Percentiles rank a stretch among this genome's conserved stretches.
phyloP scores from a whole-genome alignment of 2,329 filamentous ascomycete species.

The Exserohilum turcica region DNA sequence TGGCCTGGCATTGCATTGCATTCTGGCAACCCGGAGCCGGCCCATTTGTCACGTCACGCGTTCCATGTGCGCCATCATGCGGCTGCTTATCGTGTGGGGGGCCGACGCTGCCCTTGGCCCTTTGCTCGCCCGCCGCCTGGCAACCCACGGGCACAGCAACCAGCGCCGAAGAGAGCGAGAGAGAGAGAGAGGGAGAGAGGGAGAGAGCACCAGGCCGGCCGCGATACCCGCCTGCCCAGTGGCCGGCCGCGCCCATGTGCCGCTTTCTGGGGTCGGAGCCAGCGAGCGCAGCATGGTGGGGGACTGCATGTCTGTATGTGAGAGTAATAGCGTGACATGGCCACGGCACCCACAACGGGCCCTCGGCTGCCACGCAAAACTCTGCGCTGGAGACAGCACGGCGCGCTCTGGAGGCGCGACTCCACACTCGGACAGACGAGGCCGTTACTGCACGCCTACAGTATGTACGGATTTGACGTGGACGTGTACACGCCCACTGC shows the following conservation, averaged over 20 bases:
- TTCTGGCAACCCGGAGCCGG: neutral
- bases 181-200: too few relatives aligned
- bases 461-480: too few relatives aligned
- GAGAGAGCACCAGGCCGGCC: conserved; percentile 8
- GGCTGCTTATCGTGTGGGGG: conserved; percentile 21
- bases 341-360: neutral
- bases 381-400: neutral
- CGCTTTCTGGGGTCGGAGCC: conserved; percentile 8
- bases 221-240: conserved; percentile 18
- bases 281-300: neutral
- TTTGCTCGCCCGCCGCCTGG: too few relatives aligned
- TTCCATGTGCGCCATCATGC: conserved; percentile 37
- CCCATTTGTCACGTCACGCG: conserved; percentile 8
- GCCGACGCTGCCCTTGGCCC: conserved; percentile 5
- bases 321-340: neutral
- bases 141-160: conserved; percentile 1
- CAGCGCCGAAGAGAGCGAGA: conserved; percentile 3
- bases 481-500: neutral
- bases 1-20: too few relatives aligned
- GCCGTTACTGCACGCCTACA: too few relatives aligned
- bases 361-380: neutral
- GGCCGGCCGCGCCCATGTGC: conserved; percentile 1
- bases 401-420: neutral
- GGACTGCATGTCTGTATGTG: neutral
- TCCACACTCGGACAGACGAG: neutral